Conservation (phyloP, 2,329 filamentous ascomycete species). For the Botrytis byssoidea region DNA sequence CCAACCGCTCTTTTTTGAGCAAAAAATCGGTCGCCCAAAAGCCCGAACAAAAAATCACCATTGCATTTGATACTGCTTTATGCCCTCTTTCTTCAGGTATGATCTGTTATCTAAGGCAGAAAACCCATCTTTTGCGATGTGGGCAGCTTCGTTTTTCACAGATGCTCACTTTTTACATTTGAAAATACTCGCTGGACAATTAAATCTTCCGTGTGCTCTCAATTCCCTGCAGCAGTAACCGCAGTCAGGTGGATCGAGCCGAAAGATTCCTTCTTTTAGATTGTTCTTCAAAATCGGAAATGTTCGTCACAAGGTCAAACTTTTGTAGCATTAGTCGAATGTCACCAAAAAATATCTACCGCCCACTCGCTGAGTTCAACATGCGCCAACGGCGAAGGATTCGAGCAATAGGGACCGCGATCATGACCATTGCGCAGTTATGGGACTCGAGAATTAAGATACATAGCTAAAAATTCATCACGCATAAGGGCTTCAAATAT, state of each 20-base stretch:
- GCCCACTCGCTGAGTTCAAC: neutral
- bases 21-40: neutral
- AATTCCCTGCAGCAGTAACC: neutral
- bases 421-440: neutral
- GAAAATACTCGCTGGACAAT: neutral
- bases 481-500: no score
- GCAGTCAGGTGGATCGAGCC: neutral
- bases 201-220: neutral
- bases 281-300: neutral
- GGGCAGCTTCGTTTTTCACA: neutral
- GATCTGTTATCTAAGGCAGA: accelerated
- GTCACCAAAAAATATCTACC: neutral
- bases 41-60: neutral
- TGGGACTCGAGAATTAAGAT: neutral
- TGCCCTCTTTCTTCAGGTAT: accelerated
- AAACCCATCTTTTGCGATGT: accelerated
- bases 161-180: neutral
- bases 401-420: neutral
- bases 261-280: accelerated
- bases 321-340: neutral
- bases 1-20: neutral
- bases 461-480: accelerated
- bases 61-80: neutral
- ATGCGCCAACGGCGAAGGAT: neutral
- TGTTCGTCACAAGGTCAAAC: neutral